Evolutionary conservation across 208 protist genomes (phyloP).

Genomic region (Crithidia sp.): DNA sequence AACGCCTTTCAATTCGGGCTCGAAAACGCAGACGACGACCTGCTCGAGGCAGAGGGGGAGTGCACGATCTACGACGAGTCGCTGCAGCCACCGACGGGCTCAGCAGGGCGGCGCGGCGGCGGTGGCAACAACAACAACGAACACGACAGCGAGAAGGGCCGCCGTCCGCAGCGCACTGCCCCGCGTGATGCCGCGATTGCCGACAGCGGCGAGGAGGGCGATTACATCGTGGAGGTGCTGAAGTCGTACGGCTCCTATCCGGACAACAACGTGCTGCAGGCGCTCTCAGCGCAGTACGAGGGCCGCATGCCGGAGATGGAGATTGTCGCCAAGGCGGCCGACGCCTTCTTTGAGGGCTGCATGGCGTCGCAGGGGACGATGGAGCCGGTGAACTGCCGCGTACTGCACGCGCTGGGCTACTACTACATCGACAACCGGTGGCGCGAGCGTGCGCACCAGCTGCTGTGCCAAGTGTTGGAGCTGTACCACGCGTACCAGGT

Average conservation of each 20-base stretch:
- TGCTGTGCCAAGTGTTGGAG: conserved; percentile 49
- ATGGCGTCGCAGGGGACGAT: conserved; percentile 40
- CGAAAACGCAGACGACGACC: conserved; percentile 29
- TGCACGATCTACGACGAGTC: conserved; percentile 21
- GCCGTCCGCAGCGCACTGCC: conserved; percentile 12
- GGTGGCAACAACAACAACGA: conserved; percentile 8
- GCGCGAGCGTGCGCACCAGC: conserved; percentile 41
- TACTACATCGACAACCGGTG: conserved; percentile 58
- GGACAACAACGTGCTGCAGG: conserved; percentile 60
- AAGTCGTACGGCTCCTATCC: conserved; percentile 53
- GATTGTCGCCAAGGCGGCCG: conserved; percentile 35
- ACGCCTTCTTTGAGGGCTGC: conserved; percentile 48
- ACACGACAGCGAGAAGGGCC: conserved; percentile 21
- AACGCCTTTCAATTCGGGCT: conserved; percentile 52
- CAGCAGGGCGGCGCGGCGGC: conserved; percentile 5
- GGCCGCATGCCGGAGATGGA: conserved; percentile 25
- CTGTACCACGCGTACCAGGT: conserved; percentile 61
- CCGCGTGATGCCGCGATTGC: conserved; percentile 39
- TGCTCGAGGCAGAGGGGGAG: conserved; percentile 41
- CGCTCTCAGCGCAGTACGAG: conserved; percentile 37
- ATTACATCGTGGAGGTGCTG: conserved; percentile 68
- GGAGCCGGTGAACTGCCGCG: conserved; percentile 48
- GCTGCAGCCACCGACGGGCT: neutral
- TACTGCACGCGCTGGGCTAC: conserved; percentile 46
- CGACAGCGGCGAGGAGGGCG: conserved; percentile 52